Conservation (phyloP, 129 eudicot genomes). For the Arctium lappa region DNA sequence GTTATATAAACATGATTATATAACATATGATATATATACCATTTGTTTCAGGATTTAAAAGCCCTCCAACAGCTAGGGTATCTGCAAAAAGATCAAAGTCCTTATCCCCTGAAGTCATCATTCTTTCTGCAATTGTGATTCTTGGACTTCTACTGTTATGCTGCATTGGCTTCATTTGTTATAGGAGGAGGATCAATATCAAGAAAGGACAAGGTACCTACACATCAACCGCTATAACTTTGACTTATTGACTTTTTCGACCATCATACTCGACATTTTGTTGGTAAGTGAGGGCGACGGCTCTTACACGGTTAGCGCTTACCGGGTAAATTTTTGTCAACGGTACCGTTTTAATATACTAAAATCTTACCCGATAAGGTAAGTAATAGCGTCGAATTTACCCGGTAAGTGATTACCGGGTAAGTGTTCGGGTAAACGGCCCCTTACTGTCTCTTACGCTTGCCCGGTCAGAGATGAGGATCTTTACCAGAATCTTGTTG, state of each 20-base stretch:
- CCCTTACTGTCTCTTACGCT: too few species aligned
- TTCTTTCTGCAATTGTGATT: slow-evolving; percentile 22
- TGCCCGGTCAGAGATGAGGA: too few species aligned
- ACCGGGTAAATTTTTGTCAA: too few species aligned
- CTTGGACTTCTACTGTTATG: slow-evolving; percentile 28
- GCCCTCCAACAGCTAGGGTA: slow-evolving; percentile 7
- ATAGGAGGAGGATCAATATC: slow-evolving; percentile 16
- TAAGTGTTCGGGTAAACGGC: too few species aligned
- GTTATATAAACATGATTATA: neutral
- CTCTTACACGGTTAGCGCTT: too few species aligned
- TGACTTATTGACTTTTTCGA: neutral
- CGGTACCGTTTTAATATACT: too few species aligned
- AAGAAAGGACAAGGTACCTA: slow-evolving; percentile 33
- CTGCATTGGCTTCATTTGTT: slow-evolving; percentile 29
- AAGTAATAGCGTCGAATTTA: too few species aligned
- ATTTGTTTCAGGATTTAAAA: slow-evolving; percentile 21
- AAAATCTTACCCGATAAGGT: too few species aligned
- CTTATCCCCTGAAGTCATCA: neutral
- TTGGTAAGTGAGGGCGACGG: too few species aligned
- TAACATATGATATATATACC: neutral
- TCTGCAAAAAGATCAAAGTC: neutral
- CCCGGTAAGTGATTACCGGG: too few species aligned
- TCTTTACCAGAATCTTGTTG: too few species aligned
- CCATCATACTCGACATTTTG: neutral
- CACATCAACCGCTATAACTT: neutral